Evolutionary conservation across 345 rosid species (phyloP).

Genomic region (Adansonia digitata): DNA sequence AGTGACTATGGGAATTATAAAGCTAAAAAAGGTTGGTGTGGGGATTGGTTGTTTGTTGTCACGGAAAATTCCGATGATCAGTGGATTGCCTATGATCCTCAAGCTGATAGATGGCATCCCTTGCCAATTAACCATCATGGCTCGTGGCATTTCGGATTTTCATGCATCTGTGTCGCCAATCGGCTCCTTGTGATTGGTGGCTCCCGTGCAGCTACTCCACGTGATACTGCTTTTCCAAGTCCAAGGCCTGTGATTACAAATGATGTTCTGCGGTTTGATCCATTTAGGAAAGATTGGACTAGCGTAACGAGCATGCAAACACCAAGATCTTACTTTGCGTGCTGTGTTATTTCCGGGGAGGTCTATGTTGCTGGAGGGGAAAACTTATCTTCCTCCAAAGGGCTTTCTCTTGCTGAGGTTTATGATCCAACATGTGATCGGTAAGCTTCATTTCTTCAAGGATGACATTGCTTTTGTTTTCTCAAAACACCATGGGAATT

Average conservation of each 20-base stretch:
- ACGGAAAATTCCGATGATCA: slow-evolving; percentile 54
- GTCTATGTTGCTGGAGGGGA: slow-evolving; percentile 87
- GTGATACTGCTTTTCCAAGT: slow-evolving; percentile 32
- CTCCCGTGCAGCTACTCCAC: slow-evolving; percentile 42
- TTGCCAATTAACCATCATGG: slow-evolving; percentile 41
- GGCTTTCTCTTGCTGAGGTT: no score
- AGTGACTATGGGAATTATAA: slow-evolving; percentile 46
- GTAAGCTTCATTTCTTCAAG: no score
- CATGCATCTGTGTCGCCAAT: slow-evolving; percentile 58
- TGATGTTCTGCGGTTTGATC: no score
- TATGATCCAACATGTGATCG: no score
- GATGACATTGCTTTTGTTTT: not conserved
- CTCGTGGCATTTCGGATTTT: slow-evolving; percentile 57
- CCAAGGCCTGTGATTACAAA: slow-evolving; percentile 41
- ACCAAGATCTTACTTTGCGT: no score
- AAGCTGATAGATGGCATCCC: no score
- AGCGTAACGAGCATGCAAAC: no score
- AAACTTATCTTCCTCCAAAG: slow-evolving; percentile 40
- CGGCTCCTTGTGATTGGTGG: slow-evolving; percentile 70
- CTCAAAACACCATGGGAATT: not conserved
- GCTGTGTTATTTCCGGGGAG: no score
- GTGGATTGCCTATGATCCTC: slow-evolving; percentile 86
- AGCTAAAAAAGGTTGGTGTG: slow-evolving; percentile 57
- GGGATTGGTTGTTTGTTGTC: slow-evolving; percentile 67
- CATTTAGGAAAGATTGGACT: no score